Base-by-base conservation (phyloP, 2,329 filamentous ascomycete genomes). In the Xylariaceae sp. region DNA sequence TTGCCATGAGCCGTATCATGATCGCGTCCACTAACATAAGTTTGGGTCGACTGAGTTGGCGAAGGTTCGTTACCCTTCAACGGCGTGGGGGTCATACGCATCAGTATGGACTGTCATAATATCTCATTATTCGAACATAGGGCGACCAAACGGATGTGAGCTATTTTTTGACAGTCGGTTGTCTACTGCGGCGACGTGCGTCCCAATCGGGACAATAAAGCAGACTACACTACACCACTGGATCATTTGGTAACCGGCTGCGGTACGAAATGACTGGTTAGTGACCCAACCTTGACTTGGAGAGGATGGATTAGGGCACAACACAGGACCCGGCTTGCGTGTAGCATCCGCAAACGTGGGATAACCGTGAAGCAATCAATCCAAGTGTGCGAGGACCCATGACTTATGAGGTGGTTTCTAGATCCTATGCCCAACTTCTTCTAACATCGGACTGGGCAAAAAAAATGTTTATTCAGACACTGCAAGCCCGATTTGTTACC, bases 121-220 rank as follows among this genome's bases (percentile, higher is more conserved):
- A 36, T 34, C 47, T 18, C 42, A 16, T 49, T 22, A 34, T 34
- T 21, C 12, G 40, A 43, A 36, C 37, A 50, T 46, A 49, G 44
- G 56, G 56, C 53, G 21, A 42, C 53, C 56, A 55, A 55, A 48
- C 43, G 22, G 47, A 43, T 8, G 32, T 34, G 32, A 34, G 32
- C 6, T 10, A 10, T 12, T 34, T 34, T 34, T 26, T 8, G 26
- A 15, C 32, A 43, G 42, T 40, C 41, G 53, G 49, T 29, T 50
- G 16, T n/a, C 32, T 13, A 43, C 34, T 12, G 44, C 36, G 37
- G 44, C 19, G 36, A 18, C 22, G 44, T 26, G 44, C 39, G 39
- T 58, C 41, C 19, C 49, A 53, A 49, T 34, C 44, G 42, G 53
- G 39, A 52, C 21, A 37, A 19, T 40, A 39, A 39, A 16, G 16